Percentiles rank a stretch among this genome's conserved stretches.
Conservation (phyloP, 208 protist genomes). For the Acanthamoeba triangularis region DNA sequence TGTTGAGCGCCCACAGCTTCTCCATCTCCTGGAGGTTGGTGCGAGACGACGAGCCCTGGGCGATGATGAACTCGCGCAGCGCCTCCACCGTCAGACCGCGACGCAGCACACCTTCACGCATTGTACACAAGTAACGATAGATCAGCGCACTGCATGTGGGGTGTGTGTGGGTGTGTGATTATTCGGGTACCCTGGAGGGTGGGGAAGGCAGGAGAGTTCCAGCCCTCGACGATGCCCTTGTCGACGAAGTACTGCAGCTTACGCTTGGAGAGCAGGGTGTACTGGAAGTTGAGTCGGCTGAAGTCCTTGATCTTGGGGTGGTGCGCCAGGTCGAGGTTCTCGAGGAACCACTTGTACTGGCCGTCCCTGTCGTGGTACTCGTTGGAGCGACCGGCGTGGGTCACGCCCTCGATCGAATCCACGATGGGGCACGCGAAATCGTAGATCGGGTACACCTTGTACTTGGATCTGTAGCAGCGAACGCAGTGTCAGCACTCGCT, state of each 20-base stretch:
- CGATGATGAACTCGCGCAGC: conserved; percentile 97
- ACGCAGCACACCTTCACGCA: conserved; percentile 94
- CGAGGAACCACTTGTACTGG: conserved; percentile 98
- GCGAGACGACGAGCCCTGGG: conserved; percentile 97
- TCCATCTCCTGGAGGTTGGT: conserved; percentile 99
- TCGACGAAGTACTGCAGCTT: conserved; percentile 99
- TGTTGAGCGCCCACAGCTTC: conserved; percentile 99
- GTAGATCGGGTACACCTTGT: conserved; percentile 98
- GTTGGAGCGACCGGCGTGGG: conserved; percentile 98
- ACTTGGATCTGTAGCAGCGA: conserved; percentile 85
- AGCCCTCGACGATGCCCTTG: conserved; percentile 96
- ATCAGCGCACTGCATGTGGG: neutral
- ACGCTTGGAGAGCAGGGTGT: conserved; percentile 99
- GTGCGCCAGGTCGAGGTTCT: conserved; percentile 91
- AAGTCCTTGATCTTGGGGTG: conserved; percentile 95
- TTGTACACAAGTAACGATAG: neutral
- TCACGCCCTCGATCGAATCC: conserved; percentile 99
- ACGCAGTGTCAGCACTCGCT: too few relatives aligned
- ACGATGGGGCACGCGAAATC: conserved; percentile 99
- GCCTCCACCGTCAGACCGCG: conserved; percentile 98
- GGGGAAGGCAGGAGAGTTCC: conserved; percentile 99
- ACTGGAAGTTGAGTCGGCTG: conserved; percentile 99
- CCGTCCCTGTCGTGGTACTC: conserved; percentile 99
- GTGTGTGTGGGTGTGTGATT: too few relatives aligned
- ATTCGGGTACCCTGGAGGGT: conserved; percentile 94